Percentiles rank a stretch among this genome's conserved stretches.
Evolutionary conservation across 2,329 filamentous ascomycete species (phyloP).

Genomic region (Fusarium newnesense): DNA sequence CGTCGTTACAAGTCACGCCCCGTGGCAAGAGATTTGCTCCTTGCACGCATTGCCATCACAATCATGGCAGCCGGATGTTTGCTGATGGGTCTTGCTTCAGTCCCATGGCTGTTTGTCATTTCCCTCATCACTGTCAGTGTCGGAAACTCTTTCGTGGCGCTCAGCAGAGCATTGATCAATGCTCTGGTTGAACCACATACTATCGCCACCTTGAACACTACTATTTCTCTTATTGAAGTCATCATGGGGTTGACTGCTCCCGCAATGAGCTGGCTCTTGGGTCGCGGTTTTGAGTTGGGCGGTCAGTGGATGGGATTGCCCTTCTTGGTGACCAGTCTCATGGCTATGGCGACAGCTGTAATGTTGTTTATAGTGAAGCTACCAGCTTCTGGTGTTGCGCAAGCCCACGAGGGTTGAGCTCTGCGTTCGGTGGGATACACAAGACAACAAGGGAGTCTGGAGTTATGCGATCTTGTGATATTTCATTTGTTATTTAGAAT

Average conservation of each 20-base stretch:
- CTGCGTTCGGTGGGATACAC: rapidly evolving
- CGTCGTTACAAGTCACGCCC: slow-evolving; percentile 43
- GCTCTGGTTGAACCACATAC: slow-evolving; percentile 64
- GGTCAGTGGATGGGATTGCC: slow-evolving; percentile 62
- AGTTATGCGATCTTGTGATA: rapidly evolving
- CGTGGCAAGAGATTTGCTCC: slow-evolving; percentile 53
- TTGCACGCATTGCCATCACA: slow-evolving; percentile 50
- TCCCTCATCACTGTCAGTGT: slow-evolving; percentile 58
- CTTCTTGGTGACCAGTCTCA: slow-evolving; percentile 52
- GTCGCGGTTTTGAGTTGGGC: slow-evolving; percentile 57
- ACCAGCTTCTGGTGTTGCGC: slow-evolving; percentile 33
- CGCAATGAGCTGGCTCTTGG: slow-evolving; percentile 58
- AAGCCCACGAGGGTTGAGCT: slow-evolving; percentile 20
- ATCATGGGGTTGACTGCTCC: slow-evolving; percentile 59
- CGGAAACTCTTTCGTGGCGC: slow-evolving; percentile 55
- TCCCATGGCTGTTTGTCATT: slow-evolving; percentile 48
- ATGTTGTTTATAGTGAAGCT: slow-evolving; percentile 48
- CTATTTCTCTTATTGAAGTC: slow-evolving; percentile 62
- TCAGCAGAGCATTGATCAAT: slow-evolving; percentile 63
- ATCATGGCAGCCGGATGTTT: slow-evolving; percentile 49
- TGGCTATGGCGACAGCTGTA: slow-evolving; percentile 45
- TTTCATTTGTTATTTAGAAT: background rate
- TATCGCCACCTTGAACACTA: slow-evolving; percentile 64
- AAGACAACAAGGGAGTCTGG: background rate
- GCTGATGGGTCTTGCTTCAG: slow-evolving; percentile 51